Base-by-base conservation (phyloP, 2,329 filamentous ascomycete species). In the Bipolaris cookei region DNA sequence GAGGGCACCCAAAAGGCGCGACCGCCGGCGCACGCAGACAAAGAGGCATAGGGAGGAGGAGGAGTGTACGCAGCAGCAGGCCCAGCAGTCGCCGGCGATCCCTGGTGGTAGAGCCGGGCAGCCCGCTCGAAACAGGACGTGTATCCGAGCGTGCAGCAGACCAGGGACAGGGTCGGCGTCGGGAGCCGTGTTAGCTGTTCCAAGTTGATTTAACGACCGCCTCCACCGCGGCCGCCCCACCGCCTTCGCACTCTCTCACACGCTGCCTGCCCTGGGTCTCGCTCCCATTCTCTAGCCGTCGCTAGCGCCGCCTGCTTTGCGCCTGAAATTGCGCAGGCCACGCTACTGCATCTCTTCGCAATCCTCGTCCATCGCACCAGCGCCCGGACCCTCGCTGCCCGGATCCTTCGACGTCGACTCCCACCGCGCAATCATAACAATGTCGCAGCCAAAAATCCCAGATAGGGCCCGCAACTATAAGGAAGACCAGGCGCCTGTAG, bases 401-500 rank as follows among this genome's bases (percentile, higher is more conserved):
- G 68, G 69, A 69, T 67, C 64, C 71, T 67, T 72, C 64, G 62
- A 66, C 65, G 6, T 61, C 42, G 23, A 68, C 65, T 64, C 65
- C 65, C 67, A 64, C 55, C 65, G 67, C 66, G 73, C 70, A 70
- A 76, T 73, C 65, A 77, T 66, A 72, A 76, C 73, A 75, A 75
- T 69, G 76, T 78, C 76, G 71, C 73, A 72, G 72, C 74, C 73
- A 67, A 70, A 70, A 69, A 66, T 69, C 62, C 70, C 70, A 70
- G 75, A 78, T 72, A 75, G 75, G 72, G 54, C 72, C 68, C 73
- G 74, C 65, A 76, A 73, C 72, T 77, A 78, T 77, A 77, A 78
- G 75, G 75, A 77, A 77, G 74, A 76, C 68, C 72, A 75, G 73
- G 76, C 73, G 73, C 75, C 76, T 75, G 74, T 74, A 75, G 75